A percentile compares a stretch with the other conserved stretches of the same genome.
These are phyloP conservation scores for Leccinum fibrillosum DNA, from an alignment of 768 basidiomycete species.

Conservation along the genomic window DNA sequence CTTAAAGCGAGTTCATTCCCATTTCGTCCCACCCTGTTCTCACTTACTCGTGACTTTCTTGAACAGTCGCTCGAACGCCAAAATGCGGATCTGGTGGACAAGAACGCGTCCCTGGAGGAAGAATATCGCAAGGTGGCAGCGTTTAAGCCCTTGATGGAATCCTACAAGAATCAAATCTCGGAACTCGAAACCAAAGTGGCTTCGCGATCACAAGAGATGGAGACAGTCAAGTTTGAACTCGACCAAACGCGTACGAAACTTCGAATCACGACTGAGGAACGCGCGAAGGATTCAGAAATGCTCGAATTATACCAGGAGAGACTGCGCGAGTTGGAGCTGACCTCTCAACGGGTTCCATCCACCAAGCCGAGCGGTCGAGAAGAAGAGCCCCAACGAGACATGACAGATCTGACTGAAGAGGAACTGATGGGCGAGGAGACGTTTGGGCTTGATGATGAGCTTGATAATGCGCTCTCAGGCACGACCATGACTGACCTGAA, in stretches of 20 bases:
- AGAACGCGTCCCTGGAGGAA: conserved; percentile 88
- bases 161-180: conserved; percentile 82
- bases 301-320: conserved; percentile 89
- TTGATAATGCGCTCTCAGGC: conserved; percentile 82
- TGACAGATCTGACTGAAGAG: conserved; percentile 40
- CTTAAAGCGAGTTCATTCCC: conserved; percentile 57
- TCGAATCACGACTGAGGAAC: conserved; percentile 65
- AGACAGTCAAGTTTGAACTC: conserved; percentile 70
- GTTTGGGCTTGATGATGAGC: conserved; percentile 75
- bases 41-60: background rate
- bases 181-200: conserved; percentile 76
- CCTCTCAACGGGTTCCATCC: conserved; percentile 47
- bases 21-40: background rate
- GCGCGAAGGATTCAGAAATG: conserved; percentile 76
- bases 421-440: conserved; percentile 46
- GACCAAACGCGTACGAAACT: conserved; percentile 71
- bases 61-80: conserved; percentile 83
- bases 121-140: conserved; percentile 85
- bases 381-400: conserved; percentile 14
- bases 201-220: conserved; percentile 63
- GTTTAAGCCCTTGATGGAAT: conserved; percentile 88
- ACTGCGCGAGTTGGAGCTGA: conserved; percentile 81
- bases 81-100: conserved; percentile 88
- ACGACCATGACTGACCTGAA: conserved; percentile 92
- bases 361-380: conserved; percentile 23